Conservation (phyloP, 2,329 filamentous ascomycete genomes). For the Colletotrichum somersetense region DNA sequence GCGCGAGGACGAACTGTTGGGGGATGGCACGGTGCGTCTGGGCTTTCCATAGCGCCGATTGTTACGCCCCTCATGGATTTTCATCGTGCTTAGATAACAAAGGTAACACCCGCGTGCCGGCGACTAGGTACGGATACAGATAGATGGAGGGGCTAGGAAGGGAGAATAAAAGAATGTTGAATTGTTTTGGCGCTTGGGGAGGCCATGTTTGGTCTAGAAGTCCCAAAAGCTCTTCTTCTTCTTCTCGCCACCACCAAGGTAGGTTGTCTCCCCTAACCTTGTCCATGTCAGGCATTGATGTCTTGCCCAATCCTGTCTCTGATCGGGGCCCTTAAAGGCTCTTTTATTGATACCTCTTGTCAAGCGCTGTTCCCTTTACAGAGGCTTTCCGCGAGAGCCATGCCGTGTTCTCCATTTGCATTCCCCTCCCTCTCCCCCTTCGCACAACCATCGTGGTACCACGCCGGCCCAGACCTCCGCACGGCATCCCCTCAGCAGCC, state of each 20-base stretch:
- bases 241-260: background rate
- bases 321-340: background rate
- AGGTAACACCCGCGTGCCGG: too few species aligned
- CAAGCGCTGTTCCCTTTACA: background rate
- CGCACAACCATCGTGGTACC: background rate
- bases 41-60: constrained; percentile 15
- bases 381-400: background rate
- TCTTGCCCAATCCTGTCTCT: constrained; percentile 6
- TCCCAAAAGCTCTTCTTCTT: background rate
- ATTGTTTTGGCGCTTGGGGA: constrained; percentile 5
- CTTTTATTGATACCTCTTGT: background rate
- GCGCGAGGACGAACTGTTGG: background rate
- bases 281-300: background rate
- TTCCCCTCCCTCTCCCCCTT: background rate
- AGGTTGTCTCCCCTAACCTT: background rate
- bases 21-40: constrained; percentile 15
- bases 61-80: background rate
- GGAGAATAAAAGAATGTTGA: background rate
- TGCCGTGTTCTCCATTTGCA: background rate
- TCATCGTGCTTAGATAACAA: background rate
- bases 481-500: constrained; percentile 16
- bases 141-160: background rate
- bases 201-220: background rate
- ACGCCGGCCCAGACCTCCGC: constrained; percentile 4
- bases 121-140: too few species aligned